Evolutionary conservation across 768 basidiomycete genomes (phyloP), one percentile per base, ranked within the genome.

Genomic region (Piloderma croceum): DNA sequence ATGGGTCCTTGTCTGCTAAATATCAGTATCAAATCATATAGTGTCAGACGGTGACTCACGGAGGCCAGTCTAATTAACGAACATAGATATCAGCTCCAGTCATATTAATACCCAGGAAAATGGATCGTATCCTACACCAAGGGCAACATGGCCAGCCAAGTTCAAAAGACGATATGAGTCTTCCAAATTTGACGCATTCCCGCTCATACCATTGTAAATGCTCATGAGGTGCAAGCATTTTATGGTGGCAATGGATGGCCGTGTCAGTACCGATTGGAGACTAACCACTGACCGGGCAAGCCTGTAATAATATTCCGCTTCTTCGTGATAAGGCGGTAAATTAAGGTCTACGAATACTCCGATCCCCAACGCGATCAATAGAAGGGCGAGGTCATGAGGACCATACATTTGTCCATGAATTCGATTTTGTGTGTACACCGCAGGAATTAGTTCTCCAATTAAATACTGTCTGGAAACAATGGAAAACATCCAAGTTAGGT

Each of bases 171-270:
- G 55, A 46, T 68, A 74, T 0, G 68, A 71, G 22, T 65, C 59
- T 43, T 73, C 73, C 12, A 74, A 48, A 48, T 74, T 76, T 36
- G 60, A 61, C 47, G 75, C 72, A 46, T 72, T 66, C 21, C 72
- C 72, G 48, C 72, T 72, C 64, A 76, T 64, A 32, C 72, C 72
- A 44, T 73, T 70, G 57, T 73, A 75, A 24, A 74, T 62, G 43
- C 72, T 74, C 69, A 74, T 74, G 22, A 76, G 59, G 55, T 74
- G 70, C 23, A 76, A 44, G 5, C 65, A 66, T 56, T 75, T 72
- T 44, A 73, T 54, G 11, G 73, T 74, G 21, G 67, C 64, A 23
- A 74, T 47, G 7, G 74, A 75, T 32, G 67, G 62, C 27, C 70
- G 57, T 20, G 54, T 57, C 23, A 76, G 43, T 7, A 74, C 59